Evolutionary conservation across 768 basidiomycete species (phyloP).

Genomic region (Hygrophoropsis aurantiaca): DNA sequence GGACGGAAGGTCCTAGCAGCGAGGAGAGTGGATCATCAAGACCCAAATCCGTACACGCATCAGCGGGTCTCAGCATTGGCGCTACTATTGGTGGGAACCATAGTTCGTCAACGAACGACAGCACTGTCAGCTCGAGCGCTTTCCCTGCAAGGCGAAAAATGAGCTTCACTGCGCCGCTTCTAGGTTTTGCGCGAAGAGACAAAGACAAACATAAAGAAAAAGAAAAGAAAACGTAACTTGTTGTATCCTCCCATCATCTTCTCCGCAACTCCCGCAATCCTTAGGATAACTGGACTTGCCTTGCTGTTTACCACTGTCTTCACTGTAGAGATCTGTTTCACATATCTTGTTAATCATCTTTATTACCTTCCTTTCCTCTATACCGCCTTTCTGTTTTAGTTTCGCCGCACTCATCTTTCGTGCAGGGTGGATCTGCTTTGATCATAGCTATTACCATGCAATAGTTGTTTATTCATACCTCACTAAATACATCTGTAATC

Average conservation of each 20-base stretch:
- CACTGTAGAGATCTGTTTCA: constrained; percentile 6
- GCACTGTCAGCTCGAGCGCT: constrained; percentile 20
- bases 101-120: constrained; percentile 17
- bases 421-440: constrained; percentile 11
- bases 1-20: constrained; percentile 7
- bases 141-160: constrained; percentile 60
- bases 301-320: background rate
- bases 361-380: constrained; percentile 21
- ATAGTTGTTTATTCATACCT: constrained; percentile 25
- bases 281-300: background rate
- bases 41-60: constrained; percentile 27
- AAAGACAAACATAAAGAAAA: constrained; percentile 46
- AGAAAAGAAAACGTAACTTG: constrained; percentile 8
- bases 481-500: constrained; percentile 1
- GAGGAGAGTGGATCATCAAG: constrained; percentile 1
- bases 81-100: constrained; percentile 11
- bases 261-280: background rate
- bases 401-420: constrained; percentile 1
- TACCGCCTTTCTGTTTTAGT: constrained; percentile 7
- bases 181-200: constrained; percentile 55
- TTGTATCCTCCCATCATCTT: background rate
- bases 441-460: constrained; percentile 9
- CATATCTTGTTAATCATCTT: constrained; percentile 22
- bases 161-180: constrained; percentile 62
- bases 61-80: constrained; percentile 15